Evolutionary conservation across 169 alveolate genomes (phyloP).

Genomic region (Babesia bigemina): DNA sequence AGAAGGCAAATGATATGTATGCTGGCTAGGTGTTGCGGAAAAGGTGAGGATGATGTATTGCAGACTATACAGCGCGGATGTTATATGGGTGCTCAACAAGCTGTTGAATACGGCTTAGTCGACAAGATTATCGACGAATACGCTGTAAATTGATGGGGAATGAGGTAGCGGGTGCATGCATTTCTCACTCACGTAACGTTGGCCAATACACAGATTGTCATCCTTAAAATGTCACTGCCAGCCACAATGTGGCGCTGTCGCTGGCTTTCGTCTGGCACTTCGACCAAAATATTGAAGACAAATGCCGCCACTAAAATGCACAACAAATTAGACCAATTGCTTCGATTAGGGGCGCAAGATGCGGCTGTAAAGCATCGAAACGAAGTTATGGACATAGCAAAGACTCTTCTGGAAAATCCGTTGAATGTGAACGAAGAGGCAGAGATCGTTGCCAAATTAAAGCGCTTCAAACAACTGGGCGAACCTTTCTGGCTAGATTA

Average conservation of each 20-base stretch:
- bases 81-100: constrained; percentile 49
- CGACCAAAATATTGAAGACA: background rate
- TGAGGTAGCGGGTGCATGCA: no score
- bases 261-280: background rate
- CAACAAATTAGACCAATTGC: background rate
- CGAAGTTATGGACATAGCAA: constrained; percentile 20
- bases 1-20: constrained; percentile 58
- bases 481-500: constrained; percentile 12
- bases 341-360: background rate
- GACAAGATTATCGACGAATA: constrained; percentile 41
- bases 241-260: background rate
- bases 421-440: constrained; percentile 19
- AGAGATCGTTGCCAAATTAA: background rate
- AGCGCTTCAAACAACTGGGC: background rate
- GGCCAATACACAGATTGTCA: no score
- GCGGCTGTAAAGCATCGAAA: background rate
- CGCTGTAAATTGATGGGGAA: background rate
- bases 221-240: background rate
- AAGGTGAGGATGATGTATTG: constrained; percentile 20
- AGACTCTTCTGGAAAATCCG: background rate
- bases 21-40: constrained; percentile 67
- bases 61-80: constrained; percentile 20
- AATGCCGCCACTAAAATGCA: background rate
- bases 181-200: background rate
- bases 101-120: constrained; percentile 56